Conservation (phyloP, 2,329 filamentous ascomycete genomes). For the Hirsutella rhossiliensis region DNA sequence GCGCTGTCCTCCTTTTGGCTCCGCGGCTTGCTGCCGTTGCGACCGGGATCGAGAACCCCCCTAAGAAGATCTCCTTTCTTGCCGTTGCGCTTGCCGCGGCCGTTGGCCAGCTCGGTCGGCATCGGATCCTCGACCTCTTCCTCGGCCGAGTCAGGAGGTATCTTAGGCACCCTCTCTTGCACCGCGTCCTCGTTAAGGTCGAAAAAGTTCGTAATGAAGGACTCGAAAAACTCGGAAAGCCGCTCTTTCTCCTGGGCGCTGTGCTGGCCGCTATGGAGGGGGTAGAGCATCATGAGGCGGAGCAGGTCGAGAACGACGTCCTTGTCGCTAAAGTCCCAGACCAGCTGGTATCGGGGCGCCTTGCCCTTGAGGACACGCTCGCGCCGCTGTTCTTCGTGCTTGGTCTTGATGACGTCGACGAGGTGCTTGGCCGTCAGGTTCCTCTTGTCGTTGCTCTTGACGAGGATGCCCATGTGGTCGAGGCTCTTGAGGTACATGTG, state of each 20-base stretch:
- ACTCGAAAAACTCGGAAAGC: constrained; percentile 63
- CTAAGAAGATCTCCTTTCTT: constrained; percentile 75
- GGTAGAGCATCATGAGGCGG: constrained; percentile 51
- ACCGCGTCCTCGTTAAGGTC: constrained; percentile 61
- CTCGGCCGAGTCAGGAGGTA: constrained; percentile 58
- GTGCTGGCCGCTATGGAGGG: constrained; percentile 57
- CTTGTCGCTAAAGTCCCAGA: constrained; percentile 61
- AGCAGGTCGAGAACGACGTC: constrained; percentile 53
- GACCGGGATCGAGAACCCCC: constrained; percentile 69
- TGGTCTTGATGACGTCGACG: constrained; percentile 81
- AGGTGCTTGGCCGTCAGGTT: constrained; percentile 84
- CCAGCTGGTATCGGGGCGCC: constrained; percentile 58
- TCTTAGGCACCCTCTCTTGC: constrained; percentile 52
- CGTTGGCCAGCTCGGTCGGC: constrained; percentile 58
- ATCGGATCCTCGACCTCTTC: constrained; percentile 67
- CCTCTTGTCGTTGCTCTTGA: constrained; percentile 82
- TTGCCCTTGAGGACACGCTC: constrained; percentile 50
- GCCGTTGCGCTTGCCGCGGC: constrained; percentile 55
- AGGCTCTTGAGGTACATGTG: constrained; percentile 92
- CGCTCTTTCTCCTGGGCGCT: constrained; percentile 62
- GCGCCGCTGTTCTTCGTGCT: constrained; percentile 80
- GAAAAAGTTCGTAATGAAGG: constrained; percentile 66
- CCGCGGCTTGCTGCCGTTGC: constrained; percentile 57
- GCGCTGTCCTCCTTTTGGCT: constrained; percentile 69
- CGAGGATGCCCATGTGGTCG: constrained; percentile 89